Evolutionary conservation across 2,329 filamentous ascomycete species (phyloP), one percentile per base, ranked within the genome.

Genomic region (Uncinocarpus reesii): DNA sequence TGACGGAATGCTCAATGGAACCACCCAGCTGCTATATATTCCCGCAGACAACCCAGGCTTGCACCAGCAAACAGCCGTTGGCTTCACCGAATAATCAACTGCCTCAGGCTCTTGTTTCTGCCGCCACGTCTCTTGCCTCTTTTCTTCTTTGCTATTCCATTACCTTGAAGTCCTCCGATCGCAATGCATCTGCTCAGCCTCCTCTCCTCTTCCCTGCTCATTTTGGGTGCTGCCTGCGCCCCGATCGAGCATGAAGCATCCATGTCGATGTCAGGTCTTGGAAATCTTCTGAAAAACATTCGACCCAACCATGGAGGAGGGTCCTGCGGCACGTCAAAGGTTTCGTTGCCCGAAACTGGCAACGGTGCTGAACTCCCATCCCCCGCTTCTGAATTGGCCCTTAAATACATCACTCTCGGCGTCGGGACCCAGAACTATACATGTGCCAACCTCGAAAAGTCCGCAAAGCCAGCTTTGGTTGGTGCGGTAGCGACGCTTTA

Each of bases 391-490:
- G 54, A 54, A 15, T 47, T 66, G 31, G 56, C 52, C 7, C 67
- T 75, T 42, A 63, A 70, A 49, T 65, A 70, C 52, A 58, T 75
- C 42, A 67, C 67, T 4, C 53, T 73, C 16, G 73, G 72, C 47
- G 60, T 65, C 20, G 73, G 73, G 32, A 72, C 69, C 10, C 72
- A 76, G 52, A 75, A 74, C 62, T 76, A 74, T 56, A 70, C 68
- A 13, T 75, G 72, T 53, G 42, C 55, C 1, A 55, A 63, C 29
- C 54, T 56, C 28, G 47, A 58, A 5, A 52, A 53, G 2, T 56
- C 62, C 0, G 44, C 57, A 8, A 44, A 47, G 0, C 71, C 73
- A 11, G 50, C 56, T 11, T 56, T 69, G 7, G 58, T 66, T 29
- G 71, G 71, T 7, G 72, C 72, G 18, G 58, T 67, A n/a, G 72